These are phyloP conservation scores for Chlamydomonas sp. DNA, from an alignment of 139 green algal genomes.

Conservation along the genomic window DNA sequence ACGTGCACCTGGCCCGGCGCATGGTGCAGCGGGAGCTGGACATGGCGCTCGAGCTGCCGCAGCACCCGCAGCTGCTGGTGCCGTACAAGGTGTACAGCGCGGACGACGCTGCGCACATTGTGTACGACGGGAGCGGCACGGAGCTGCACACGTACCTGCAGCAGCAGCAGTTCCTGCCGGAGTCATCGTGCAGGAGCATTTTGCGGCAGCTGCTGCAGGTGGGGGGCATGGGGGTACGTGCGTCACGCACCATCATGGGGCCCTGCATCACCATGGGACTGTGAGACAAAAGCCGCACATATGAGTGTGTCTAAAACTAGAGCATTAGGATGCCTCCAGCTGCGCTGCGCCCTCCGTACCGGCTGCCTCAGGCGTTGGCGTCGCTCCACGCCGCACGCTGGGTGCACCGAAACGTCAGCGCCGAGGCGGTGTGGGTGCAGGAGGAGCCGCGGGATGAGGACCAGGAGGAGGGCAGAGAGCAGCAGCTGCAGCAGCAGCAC, in stretches of 20 bases:
- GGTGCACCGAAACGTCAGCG: slow-evolving; percentile 29
- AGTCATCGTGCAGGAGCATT: neutral
- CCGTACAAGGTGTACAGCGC: slow-evolving; percentile 12
- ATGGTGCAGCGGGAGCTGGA: neutral
- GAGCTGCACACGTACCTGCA: slow-evolving; percentile 15
- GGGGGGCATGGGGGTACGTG: neutral
- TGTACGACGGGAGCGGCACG: slow-evolving; percentile 12
- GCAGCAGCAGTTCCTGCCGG: slow-evolving; percentile 2
- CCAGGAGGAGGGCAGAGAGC: neutral
- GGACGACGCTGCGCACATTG: neutral
- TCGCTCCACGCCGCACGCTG: slow-evolving; percentile 14
- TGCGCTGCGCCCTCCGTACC: neutral
- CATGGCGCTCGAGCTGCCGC: neutral
- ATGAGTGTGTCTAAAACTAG: no score
- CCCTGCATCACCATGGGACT: no score
- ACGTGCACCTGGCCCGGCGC: neutral
- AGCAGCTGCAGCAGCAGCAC: neutral
- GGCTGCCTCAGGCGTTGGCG: neutral
- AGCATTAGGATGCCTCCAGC: no score
- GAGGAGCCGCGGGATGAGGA: neutral
- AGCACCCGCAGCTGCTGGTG: slow-evolving; percentile 10
- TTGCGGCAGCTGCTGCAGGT: slow-evolving; percentile 34
- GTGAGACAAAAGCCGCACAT: no score
- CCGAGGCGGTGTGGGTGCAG: slow-evolving; percentile 17
- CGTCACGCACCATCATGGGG: no score